Percentiles rank a stretch among this genome's conserved stretches.
These are phyloP conservation scores for Sporothrix pseudoabietina DNA, from an alignment of 2,329 filamentous ascomycete genomes.

Conservation along the genomic window DNA sequence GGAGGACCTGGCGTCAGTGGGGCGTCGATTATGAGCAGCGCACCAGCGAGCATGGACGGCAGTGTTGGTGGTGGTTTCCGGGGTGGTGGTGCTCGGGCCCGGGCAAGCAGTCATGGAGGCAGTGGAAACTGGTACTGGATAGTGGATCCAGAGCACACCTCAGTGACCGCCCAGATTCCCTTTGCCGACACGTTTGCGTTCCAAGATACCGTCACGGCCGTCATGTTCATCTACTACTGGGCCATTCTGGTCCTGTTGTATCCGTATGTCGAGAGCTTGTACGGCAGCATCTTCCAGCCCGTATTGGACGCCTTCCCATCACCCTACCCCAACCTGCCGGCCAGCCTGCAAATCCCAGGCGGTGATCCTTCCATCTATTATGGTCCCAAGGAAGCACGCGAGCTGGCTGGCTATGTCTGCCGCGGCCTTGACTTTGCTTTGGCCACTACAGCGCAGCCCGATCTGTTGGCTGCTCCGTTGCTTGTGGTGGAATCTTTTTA, in stretches of 20 bases:
- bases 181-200: conserved; percentile 53
- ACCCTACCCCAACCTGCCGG: conserved; percentile 42
- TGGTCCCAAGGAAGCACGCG: conserved; percentile 44
- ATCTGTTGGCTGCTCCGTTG: conserved; percentile 50
- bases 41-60: neutral
- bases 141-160: conserved; percentile 38
- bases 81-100: neutral
- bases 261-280: conserved; percentile 51
- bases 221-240: conserved; percentile 59
- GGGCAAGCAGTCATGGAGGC: conserved; percentile 30
- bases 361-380: conserved; percentile 35
- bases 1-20: conserved; percentile 22
- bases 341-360: conserved; percentile 47
- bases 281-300: conserved; percentile 50
- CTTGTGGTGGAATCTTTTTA: conserved; percentile 49
- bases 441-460: conserved; percentile 49
- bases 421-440: conserved; percentile 54
- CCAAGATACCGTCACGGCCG: conserved; percentile 47
- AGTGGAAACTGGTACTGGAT: conserved; percentile 44
- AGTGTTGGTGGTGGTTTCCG: neutral
- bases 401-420: conserved; percentile 54
- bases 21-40: conserved; percentile 3
- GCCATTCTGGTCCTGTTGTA: conserved; percentile 53
- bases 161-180: conserved; percentile 44
- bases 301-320: conserved; percentile 47